These are phyloP conservation scores for Backusella psychrophila DNA, from an alignment of 192 early-diverging fungal species.

Conservation along the genomic window DNA sequence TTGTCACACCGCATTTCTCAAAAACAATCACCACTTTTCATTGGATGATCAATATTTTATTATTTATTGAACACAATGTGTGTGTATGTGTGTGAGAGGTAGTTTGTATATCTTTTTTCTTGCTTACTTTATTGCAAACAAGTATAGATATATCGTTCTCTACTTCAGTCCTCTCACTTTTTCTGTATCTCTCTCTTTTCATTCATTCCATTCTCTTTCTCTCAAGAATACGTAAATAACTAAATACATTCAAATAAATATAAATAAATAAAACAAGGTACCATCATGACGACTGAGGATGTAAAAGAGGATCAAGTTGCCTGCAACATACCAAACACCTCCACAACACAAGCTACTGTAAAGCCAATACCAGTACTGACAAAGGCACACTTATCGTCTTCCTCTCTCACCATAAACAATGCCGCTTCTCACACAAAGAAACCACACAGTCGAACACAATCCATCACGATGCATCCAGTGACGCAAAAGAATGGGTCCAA, in stretches of 20 bases:
- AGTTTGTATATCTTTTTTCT: neutral
- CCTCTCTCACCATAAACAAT: neutral
- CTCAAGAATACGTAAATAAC: too few species aligned
- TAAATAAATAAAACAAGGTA: neutral
- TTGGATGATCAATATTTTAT: too few species aligned
- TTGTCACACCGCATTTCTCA: too few species aligned
- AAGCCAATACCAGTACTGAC: neutral
- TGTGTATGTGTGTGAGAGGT: too few species aligned
- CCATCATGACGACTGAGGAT: neutral
- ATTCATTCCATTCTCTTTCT: neutral
- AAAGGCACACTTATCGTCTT: neutral
- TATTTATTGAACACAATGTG: too few species aligned
- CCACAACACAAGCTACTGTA: neutral
- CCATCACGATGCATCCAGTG: constrained; percentile 5
- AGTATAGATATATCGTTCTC: neutral
- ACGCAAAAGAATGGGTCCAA: neutral
- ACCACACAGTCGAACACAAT: constrained; percentile 4
- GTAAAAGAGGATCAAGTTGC: neutral
- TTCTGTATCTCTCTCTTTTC: neutral
- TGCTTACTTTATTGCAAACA: neutral
- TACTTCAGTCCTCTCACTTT: neutral
- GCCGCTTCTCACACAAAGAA: neutral
- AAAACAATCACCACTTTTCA: too few species aligned
- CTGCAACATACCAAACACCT: neutral
- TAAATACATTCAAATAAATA: too few species aligned